Base-by-base conservation (phyloP, 805 yeast genomes). In the Metschnikowia lachancei region DNA sequence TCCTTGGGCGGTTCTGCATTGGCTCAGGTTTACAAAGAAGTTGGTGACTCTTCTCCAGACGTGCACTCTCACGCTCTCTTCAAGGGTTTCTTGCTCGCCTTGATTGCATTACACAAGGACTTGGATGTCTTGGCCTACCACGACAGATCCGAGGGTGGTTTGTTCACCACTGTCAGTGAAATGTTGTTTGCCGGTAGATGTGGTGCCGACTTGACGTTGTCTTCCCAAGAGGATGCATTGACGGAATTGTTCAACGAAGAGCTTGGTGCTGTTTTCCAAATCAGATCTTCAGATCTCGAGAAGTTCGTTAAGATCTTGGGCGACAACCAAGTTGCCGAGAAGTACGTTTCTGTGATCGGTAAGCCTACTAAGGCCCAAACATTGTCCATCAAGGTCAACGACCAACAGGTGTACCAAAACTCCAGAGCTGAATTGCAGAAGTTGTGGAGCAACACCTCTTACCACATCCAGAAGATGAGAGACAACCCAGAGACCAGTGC, bases 121-220 rank as follows among this genome's bases (percentile, higher is more conserved):
- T 70, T 77, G 36, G 75, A 79, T 41, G 91, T 94, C 12, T 75
- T 83, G 62, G 87, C 97, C 3, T 94, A 94, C 71, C 99, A 94
- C 63, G 99, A 94, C 67, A 77, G 92, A 60, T 87, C 96, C 18
- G 99, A 94, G 66, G 99, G 99, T 77, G 99, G 99, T 63, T 74
- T 92, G 61, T 71, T 91, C 48, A 83, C 86, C 36, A 83, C 98
- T 9, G 72, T 87, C 38, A 70, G 85, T 36, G 99, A 94, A 72
- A 94, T 94, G 98, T 96, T 97, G 0, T 94, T 94, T 70, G 96
- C 98, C 37, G 91, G 92, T 28, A 83, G 97, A 72, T 79, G 82
- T 43, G 99, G 99, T 53, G 63, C 91, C 47, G 77, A 82, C 43
- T 69, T 91, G 45, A 64, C 69, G 31, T 50, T 84, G 32, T 58